Conservation (phyloP, 768 basidiomycete genomes). For the Suillus spraguei region DNA sequence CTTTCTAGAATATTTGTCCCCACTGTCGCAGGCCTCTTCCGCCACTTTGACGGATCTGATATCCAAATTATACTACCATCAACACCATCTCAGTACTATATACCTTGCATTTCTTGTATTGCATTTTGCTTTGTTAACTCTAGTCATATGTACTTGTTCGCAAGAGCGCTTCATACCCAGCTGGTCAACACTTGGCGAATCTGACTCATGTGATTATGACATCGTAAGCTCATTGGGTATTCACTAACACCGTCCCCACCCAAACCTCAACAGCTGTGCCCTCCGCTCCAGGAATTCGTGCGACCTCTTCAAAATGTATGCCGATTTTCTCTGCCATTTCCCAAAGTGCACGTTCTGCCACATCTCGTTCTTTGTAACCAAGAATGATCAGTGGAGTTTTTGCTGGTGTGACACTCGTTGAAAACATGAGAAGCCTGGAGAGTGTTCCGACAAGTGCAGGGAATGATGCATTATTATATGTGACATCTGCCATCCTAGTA, state of each 20-base stretch:
- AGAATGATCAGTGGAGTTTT: constrained; percentile 58
- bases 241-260: constrained; percentile 40
- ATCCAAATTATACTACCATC: neutral
- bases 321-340: constrained; percentile 52
- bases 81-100: neutral
- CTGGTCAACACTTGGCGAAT: neutral
- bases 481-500: constrained; percentile 88
- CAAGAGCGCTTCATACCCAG: neutral
- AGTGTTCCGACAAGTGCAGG: constrained; percentile 75
- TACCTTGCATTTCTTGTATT: too few relatives aligned
- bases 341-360: constrained; percentile 78
- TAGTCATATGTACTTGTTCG: neutral
- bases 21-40: constrained; percentile 85
- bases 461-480: constrained; percentile 89
- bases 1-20: constrained; percentile 82
- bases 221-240: neutral
- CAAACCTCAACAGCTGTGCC: constrained; percentile 73
- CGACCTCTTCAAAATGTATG: constrained; percentile 58
- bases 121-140: neutral
- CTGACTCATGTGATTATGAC: neutral
- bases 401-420: constrained; percentile 14
- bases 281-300: constrained; percentile 57
- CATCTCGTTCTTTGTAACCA: constrained; percentile 88
- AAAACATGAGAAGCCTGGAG: constrained; percentile 42
- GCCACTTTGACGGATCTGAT: constrained; percentile 53